phyloP scores from a whole-genome alignment of 805 yeast species.

The Wickerhamiella sergipiensis region DNA sequence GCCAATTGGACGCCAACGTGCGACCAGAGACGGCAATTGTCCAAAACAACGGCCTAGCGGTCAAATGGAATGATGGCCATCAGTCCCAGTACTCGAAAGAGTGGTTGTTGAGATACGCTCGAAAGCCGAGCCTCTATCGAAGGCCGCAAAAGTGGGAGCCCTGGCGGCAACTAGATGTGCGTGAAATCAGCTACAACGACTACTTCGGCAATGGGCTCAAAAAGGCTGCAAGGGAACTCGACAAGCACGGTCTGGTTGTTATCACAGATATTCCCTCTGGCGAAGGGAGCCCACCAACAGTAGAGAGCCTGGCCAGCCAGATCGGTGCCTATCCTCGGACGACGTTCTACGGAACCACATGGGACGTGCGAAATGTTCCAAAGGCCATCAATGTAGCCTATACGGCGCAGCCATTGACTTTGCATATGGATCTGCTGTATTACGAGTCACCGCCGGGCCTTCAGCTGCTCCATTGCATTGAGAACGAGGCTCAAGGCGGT shows the following conservation, averaged over 20 bases:
- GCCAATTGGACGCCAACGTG: conserved; percentile 17
- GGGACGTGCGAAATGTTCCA: conserved; percentile 44
- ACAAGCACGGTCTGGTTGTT: conserved; percentile 43
- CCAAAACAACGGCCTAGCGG: conserved; percentile 24
- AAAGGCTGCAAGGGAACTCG: conserved; percentile 32
- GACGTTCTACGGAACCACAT: conserved; percentile 59
- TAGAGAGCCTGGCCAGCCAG: conserved; percentile 34
- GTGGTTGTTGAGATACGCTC: conserved; percentile 33
- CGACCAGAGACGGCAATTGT: conserved; percentile 11
- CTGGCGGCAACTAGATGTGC: conserved; percentile 19
- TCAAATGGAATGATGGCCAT: conserved; percentile 39
- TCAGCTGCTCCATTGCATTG: conserved; percentile 46
- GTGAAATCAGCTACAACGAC: conserved; percentile 27
- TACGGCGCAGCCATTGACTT: conserved; percentile 48
- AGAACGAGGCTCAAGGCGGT: conserved; percentile 41
- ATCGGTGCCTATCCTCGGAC: conserved; percentile 50
- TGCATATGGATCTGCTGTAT: conserved; percentile 67
- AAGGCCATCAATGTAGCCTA: conserved; percentile 58
- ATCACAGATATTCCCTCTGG: conserved; percentile 40
- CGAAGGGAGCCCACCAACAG: conserved; percentile 8
- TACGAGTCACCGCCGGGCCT: conserved; percentile 75
- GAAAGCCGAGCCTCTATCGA: conserved; percentile 23
- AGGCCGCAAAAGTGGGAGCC: conserved; percentile 3
- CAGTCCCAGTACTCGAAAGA: conserved; percentile 29
- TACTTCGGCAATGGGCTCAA: conserved; percentile 28